Conservation (phyloP, 345 rosid species). For the Acer negundo region DNA sequence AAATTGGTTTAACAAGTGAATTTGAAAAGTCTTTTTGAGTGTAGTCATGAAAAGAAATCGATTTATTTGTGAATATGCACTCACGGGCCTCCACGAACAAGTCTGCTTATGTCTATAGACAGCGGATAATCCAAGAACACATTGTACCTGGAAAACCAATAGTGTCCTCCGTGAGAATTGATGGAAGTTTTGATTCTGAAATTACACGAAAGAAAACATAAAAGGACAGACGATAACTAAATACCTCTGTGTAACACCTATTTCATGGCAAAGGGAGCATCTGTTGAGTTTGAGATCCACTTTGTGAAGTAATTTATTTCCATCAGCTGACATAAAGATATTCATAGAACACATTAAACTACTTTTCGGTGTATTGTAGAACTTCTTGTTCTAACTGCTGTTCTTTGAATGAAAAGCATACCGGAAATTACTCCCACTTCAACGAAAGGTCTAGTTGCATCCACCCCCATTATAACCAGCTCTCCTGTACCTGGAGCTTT, state of each 20-base stretch:
- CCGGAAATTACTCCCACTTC: conserved; percentile 48
- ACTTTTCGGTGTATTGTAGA: background rate
- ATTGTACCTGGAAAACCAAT: conserved; percentile 37
- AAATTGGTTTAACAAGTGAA: background rate
- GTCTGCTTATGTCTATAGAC: conserved; percentile 38
- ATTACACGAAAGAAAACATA: background rate
- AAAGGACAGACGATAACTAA: background rate
- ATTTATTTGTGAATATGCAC: conserved; percentile 16
- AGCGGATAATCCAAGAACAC: conserved; percentile 52
- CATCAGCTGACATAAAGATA: conserved; percentile 8
- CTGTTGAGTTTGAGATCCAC: conserved; percentile 44
- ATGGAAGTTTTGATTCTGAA: background rate
- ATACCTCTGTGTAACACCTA: conserved; percentile 40
- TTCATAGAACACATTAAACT: background rate
- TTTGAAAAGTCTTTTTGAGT: too few relatives aligned
- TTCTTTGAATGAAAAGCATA: background rate
- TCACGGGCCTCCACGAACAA: conserved; percentile 55
- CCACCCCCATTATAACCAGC: conserved; percentile 35
- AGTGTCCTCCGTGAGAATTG: background rate
- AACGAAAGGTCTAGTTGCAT: conserved; percentile 32
- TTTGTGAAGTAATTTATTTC: conserved; percentile 27
- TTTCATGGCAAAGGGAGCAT: conserved; percentile 40
- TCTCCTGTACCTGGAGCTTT: conserved; percentile 40
- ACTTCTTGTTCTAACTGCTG: background rate
- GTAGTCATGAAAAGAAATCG: background rate